Evolutionary conservation across 225 moss, liverwort and hornwort genomes (phyloP).

Genomic region (Rhytidiadelphus loreus): DNA sequence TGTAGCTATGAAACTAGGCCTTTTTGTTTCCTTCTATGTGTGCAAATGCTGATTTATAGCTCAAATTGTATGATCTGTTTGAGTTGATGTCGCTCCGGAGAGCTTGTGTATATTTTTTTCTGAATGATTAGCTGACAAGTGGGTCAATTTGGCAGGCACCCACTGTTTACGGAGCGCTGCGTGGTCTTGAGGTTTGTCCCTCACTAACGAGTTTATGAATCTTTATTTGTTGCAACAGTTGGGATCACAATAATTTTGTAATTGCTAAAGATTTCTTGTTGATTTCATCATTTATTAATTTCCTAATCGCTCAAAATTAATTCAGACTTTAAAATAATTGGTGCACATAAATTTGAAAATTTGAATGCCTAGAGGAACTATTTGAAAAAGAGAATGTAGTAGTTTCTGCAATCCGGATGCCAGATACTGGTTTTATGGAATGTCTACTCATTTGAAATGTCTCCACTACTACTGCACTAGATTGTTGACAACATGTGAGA

Average conservation of each 20-base stretch:
- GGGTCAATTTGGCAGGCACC: constrained; percentile 18
- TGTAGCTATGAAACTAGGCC: background rate
- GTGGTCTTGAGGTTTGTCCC: constrained; percentile 44
- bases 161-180: constrained; percentile 50
- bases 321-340: background rate
- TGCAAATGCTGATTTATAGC: background rate
- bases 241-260: background rate
- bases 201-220: background rate
- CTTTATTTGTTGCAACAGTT: background rate
- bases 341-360: background rate
- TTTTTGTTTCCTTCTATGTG: background rate
- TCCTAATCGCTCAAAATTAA: background rate
- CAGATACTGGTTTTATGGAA: background rate
- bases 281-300: background rate
- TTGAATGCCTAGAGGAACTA: background rate
- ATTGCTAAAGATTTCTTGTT: background rate
- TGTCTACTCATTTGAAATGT: background rate
- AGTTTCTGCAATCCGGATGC: background rate
- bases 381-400: background rate
- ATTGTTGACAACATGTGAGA: background rate
- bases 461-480: background rate
- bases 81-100: background rate
- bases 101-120: background rate
- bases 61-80: background rate
- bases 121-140: background rate